These are phyloP conservation scores for Fusarium goolgardi DNA, from an alignment of 2,329 filamentous ascomycete species.

Conservation along the genomic window DNA sequence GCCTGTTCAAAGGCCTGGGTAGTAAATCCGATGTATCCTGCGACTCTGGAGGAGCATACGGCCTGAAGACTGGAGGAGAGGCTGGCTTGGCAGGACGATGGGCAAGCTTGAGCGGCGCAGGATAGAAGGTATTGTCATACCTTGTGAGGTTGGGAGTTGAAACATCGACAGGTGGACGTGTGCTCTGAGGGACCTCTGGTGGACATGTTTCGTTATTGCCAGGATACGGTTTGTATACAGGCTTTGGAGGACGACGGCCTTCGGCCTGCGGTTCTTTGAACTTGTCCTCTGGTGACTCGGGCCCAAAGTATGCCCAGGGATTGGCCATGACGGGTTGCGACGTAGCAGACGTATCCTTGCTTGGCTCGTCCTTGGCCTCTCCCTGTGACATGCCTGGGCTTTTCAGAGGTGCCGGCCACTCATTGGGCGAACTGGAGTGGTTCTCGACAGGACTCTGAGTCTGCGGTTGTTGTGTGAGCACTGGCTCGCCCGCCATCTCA, in stretches of 20 bases:
- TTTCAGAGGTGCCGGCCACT: constrained; percentile 50
- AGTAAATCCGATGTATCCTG: constrained; percentile 27
- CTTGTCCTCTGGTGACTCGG: constrained; percentile 25
- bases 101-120: constrained; percentile 47
- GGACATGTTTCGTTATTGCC: constrained; percentile 17
- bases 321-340: constrained; percentile 42
- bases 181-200: constrained; percentile 29
- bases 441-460: constrained; percentile 3
- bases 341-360: constrained; percentile 3
- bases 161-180: constrained; percentile 25
- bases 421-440: constrained; percentile 39
- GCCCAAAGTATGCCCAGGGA: constrained; percentile 52
- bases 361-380: constrained; percentile 16
- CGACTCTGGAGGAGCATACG: constrained; percentile 45
- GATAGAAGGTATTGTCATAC: constrained; percentile 34
- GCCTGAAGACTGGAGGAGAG: constrained; percentile 44
- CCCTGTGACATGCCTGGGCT: constrained; percentile 16
- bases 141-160: constrained; percentile 26
- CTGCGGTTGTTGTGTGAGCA: constrained; percentile 6
- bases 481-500: constrained; percentile 51
- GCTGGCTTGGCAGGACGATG: constrained; percentile 41
- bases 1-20: constrained; percentile 12
- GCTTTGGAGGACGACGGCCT: constrained; percentile 17
- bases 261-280: constrained; percentile 10
- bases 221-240: constrained; percentile 37